Percentiles rank a stretch among this genome's conserved stretches.
Conservation (phyloP, 805 yeast genomes). For the Kurtzmaniella fragi region DNA sequence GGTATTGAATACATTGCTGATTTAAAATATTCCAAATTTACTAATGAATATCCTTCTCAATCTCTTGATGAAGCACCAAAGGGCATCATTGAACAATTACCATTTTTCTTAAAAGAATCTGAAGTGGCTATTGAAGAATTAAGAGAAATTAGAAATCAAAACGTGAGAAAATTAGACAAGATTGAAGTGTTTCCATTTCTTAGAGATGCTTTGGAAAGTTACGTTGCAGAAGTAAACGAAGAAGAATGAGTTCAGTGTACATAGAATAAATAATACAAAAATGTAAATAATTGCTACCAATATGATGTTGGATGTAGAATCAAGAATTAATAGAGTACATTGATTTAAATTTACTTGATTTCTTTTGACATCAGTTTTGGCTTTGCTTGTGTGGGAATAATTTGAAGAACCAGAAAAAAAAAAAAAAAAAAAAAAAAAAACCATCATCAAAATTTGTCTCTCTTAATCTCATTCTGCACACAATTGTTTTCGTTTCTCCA, state of each 20-base stretch:
- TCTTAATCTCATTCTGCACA: not conserved
- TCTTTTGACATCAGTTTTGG: too few species aligned
- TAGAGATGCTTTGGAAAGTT: constrained; percentile 22
- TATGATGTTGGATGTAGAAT: not conserved
- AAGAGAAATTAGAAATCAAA: constrained; percentile 41
- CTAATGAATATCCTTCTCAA: constrained; percentile 10
- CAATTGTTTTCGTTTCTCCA: not conserved
- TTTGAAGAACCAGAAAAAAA: too few species aligned
- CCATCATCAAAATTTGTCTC: too few species aligned
- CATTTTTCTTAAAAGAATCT: constrained; percentile 29
- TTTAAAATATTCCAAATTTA: constrained; percentile 49
- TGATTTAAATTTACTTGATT: too few species aligned
- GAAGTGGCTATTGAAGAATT: constrained; percentile 44
- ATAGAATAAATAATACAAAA: not conserved
- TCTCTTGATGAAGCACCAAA: constrained; percentile 25
- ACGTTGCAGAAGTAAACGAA: constrained; percentile 9
- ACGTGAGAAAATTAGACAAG: constrained; percentile 28
- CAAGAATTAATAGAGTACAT: too few species aligned
- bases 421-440: too few species aligned
- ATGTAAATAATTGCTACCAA: not conserved
- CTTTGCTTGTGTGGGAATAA: too few species aligned
- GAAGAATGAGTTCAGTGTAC: constrained; percentile 1
- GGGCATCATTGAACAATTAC: constrained; percentile 37
- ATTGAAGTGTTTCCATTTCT: constrained; percentile 37
- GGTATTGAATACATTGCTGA: constrained; percentile 70